Percentiles rank a stretch among this genome's conserved stretches.
These are phyloP conservation scores for Aspergillus kassunensis DNA, from an alignment of 495 filamentous ascomycete genomes.

Conservation along the genomic window DNA sequence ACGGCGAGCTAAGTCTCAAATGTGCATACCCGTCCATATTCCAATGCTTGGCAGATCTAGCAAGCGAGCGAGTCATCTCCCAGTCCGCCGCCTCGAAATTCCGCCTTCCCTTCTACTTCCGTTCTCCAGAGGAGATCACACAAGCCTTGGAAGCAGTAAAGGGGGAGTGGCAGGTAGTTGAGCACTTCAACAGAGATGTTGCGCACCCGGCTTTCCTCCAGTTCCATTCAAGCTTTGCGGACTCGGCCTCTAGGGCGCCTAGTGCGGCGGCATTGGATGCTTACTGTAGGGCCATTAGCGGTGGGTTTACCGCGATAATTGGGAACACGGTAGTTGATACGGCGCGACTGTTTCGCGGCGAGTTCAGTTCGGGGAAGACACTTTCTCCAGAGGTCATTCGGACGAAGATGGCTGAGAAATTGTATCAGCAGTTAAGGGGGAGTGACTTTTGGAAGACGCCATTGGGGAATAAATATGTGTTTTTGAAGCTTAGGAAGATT, in stretches of 20 bases:
- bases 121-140: neutral
- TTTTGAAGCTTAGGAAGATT: constrained; percentile 7
- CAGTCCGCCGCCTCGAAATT: constrained; percentile 1
- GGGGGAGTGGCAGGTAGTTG: neutral
- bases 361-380: neutral
- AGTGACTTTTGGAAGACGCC: constrained; percentile 8
- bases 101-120: constrained; percentile 5
- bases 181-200: constrained; percentile 5
- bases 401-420: neutral
- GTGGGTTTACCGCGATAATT: constrained; percentile 5
- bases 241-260: neutral
- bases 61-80: neutral
- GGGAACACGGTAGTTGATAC: constrained; percentile 9
- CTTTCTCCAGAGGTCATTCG: neutral
- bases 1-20: constrained; percentile 2
- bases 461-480: constrained; percentile 8
- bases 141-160: neutral
- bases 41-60: neutral
- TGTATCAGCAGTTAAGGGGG: neutral
- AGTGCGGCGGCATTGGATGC: constrained; percentile 1
- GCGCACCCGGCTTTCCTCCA: constrained; percentile 1
- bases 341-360: neutral
- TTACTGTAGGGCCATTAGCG: neutral
- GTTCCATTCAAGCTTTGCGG: neutral
- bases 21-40: constrained; percentile 4